Evolutionary conservation across 2,329 filamentous ascomycete genomes (phyloP), one percentile per base, ranked within the genome.

Genomic region (Ophiostoma himal-ulmi): DNA sequence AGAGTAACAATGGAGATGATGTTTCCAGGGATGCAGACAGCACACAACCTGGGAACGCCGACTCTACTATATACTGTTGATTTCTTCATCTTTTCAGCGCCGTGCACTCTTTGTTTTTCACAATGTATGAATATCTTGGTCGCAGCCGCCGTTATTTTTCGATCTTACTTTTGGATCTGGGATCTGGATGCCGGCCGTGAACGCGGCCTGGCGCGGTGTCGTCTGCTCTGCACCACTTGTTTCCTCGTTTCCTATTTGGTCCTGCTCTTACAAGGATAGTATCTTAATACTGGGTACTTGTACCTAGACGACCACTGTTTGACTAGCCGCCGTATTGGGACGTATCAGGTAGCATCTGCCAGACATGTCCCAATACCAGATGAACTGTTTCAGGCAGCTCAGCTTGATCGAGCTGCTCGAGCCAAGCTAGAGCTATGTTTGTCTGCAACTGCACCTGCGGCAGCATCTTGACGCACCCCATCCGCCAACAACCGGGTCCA

Each of bases 271-370:
- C 17, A 20, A 48, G 20, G 20, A 48, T 48, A 20, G 7, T 5
- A 48, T 48, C 17, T 44, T 17, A 7, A 52, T n/a, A 52, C n/a
- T 14, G 44, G 14, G n/a, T 60, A 5, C 34, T 39, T 13, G 34
- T 39, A 39, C 10, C 30, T 41, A 17, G 22, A 14, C 20, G 14
- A 37, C 36, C 10, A 22, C 10, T 65, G 62, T 65, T 65, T 65
- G 62, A 65, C 36, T 65, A 65, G 62, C 62, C 62, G 62, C 62
- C 62, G 62, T 36, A 39, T 62, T 30, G 57, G 57, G 57, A 30
- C 57, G 57, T 62, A 34, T 34, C 57, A 17, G 57, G 60, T 36
- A 64, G 30, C 60, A 62, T 34, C 57, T 62, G 22, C 57, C 57
- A 34, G 14, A 26, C 57, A 62, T 64, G 22, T 11, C 11, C 10